Evolutionary conservation across 208 protist species (phyloP), one percentile per base, ranked within the genome.

Genomic region (Plasmodiophora brassicae): DNA sequence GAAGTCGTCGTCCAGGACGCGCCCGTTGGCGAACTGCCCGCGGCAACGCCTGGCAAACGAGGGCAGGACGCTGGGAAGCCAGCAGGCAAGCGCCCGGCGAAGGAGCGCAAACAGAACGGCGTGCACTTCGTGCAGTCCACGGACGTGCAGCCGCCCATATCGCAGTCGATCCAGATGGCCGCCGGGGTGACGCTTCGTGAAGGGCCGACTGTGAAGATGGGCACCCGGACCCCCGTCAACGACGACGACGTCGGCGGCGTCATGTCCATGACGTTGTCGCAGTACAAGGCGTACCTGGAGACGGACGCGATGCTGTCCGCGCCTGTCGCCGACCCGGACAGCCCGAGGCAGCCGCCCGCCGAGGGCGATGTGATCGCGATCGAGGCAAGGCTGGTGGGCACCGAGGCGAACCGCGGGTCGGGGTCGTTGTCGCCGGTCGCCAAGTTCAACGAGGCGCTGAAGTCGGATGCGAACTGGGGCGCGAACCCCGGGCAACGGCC

Each of bases 401-500:
- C 65, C 14, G n/a, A n/a, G 20, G 32, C n/a, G 14, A 5, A 5
- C n/a, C 10, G 65, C 5, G 5, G 5, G 20, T 78, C n/a, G 14
- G 41, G 65, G 10, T 38, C 65, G 5, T 38, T 32, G 5, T 14
- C 65, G 5, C 65, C 32, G n/a, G n/a, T n/a, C n/a, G n/a, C n/a
- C n/a, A n/a, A n/a, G 41, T 78, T 78, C n/a, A 78, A 78, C 41
- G 14, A 78, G 65, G 5, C 20, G 65, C 65, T 78, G 65, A 32
- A 44, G 32, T 14, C 5, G 65, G 65, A 78, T 78, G 32, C 65
- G 65, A 78, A 78, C 65, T 78, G 65, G 65, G 65, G 65, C 65
- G 20, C n/a, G 20, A 78, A 78, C 65, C 65, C 65, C 41, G 65
- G n/a, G 10, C 5, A 14, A 57, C 32, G 14, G 41, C 20, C 20